Evolutionary conservation across 148 eudicot genomes (phyloP).

Genomic region (Vaccinium corymbosum): DNA sequence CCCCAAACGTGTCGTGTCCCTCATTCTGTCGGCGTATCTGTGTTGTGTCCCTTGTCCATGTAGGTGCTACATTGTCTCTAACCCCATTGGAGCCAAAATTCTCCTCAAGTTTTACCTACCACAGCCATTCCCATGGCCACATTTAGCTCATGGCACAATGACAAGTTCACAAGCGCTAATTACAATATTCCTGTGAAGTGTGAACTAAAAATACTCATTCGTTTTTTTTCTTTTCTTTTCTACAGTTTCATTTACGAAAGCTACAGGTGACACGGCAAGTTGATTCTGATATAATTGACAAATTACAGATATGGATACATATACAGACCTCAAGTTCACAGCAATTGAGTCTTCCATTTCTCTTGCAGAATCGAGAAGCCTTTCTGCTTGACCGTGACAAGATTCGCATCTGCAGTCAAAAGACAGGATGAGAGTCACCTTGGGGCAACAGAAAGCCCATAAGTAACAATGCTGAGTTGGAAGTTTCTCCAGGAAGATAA

Average conservation of each 20-base stretch:
- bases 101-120: background rate
- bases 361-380: conserved; percentile 96
- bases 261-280: background rate
- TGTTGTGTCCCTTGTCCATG: no score
- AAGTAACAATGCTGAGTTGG: background rate
- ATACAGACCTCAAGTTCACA: conserved; percentile 81
- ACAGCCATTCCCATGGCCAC: background rate
- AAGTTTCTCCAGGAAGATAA: background rate
- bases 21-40: no score
- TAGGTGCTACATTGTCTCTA: background rate
- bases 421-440: conserved; percentile 13
- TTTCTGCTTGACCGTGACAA: conserved; percentile 97
- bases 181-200: background rate
- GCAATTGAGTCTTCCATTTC: conserved; percentile 99
- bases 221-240: background rate
- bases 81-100: background rate
- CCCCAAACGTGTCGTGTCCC: no score
- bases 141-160: background rate
- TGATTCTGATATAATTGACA: background rate
- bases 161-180: background rate
- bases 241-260: background rate
- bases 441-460: background rate
- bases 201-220: background rate
- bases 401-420: conserved; percentile 82
- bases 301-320: conserved; percentile 3